A percentile compares a stretch with the other conserved stretches of the same genome.
Conservation (phyloP, 2,329 filamentous ascomycete genomes). For the Clathrospora elynae region DNA sequence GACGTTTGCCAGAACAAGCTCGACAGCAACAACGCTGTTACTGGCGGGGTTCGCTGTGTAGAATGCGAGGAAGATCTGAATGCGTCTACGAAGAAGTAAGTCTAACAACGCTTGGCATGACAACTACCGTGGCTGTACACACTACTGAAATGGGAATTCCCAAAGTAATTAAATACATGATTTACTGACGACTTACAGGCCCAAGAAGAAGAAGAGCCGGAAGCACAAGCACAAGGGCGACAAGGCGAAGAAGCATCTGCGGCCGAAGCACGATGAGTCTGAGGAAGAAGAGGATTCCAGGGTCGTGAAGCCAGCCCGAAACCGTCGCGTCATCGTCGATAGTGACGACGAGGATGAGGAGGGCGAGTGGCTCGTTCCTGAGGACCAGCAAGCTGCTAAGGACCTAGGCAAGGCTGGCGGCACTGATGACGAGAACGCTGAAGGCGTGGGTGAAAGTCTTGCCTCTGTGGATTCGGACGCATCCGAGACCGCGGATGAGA, state of each 20-base stretch:
- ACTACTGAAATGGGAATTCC: no score
- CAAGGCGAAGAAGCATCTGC: constrained; percentile 44
- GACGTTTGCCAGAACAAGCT: constrained; percentile 80
- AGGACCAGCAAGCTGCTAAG: constrained; percentile 64
- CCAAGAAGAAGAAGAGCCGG: constrained; percentile 52
- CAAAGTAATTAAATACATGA: no score
- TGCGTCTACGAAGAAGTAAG: constrained; percentile 53
- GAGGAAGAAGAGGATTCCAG: constrained; percentile 43
- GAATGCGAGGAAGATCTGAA: constrained; percentile 78
- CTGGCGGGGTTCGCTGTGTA: constrained; percentile 65
- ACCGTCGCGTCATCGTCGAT: constrained; percentile 59
- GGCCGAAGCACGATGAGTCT: constrained; percentile 33
- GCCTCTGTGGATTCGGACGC: constrained; percentile 72
- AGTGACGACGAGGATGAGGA: constrained; percentile 72
- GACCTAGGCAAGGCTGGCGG: constrained; percentile 80
- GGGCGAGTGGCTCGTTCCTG: constrained; percentile 79
- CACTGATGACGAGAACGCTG: constrained; percentile 83
- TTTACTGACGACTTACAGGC: constrained; percentile 41
- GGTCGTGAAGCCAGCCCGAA: constrained; percentile 29
- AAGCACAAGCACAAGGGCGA: constrained; percentile 45
- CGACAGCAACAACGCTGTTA: constrained; percentile 59
- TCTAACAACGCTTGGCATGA: constrained; percentile 24
- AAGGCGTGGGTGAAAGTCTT: constrained; percentile 82
- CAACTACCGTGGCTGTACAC: not conserved
- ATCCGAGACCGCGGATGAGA: constrained; percentile 63